Evolutionary conservation across 805 yeast genomes (phyloP), one percentile per base, ranked within the genome.

Genomic region (Suhomyces xylopsoci): DNA sequence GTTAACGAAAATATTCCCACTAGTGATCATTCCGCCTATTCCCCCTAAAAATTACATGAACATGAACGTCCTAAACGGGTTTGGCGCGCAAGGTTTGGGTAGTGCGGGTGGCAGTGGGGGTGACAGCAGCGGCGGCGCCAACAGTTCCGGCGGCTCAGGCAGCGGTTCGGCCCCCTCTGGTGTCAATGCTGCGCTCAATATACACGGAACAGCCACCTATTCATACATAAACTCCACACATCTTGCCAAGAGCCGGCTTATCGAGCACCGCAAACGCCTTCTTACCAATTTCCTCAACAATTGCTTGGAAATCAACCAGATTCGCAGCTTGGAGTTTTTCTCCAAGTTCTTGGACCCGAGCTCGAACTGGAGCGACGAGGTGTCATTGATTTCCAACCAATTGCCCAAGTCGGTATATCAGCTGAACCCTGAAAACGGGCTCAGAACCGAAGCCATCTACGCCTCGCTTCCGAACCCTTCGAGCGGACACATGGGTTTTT

Each of bases 21-120:
- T 94, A 3, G 65, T 84, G 3, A 80, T 94, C 3, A 82, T 94
- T 5, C 99, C 99, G 6, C 97, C 98, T 1, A 93, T 94, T 8
- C 99, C 99, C 0, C 76, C 77, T 0, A 76, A 76, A 53, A 74
- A 75, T 55, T 75, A 74, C 58, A 58, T 71, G 42, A 68, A 72
- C 43, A 66, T 73, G 36, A 63, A 64, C 5, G 55, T 69, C 40
- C 59, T 74, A 43, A 71, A 69, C 50, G 76, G 75, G 2, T 55
- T 72, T 8, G 74, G 70, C 2, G 32, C 10, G 47, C 58, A 48
- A 43, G 48, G 26, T 12, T 56, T 52, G 30, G 49, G 55, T 7
- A 47, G 40, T 20, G 45, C 26, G 3, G 48, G 48, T 34, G 25
- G 32, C 20, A 17, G 38, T 20, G 34, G 22, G 5, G 10, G 12